phyloP scores from a whole-genome alignment of 208 protist genomes.

The Leishmania guyanensis region DNA sequence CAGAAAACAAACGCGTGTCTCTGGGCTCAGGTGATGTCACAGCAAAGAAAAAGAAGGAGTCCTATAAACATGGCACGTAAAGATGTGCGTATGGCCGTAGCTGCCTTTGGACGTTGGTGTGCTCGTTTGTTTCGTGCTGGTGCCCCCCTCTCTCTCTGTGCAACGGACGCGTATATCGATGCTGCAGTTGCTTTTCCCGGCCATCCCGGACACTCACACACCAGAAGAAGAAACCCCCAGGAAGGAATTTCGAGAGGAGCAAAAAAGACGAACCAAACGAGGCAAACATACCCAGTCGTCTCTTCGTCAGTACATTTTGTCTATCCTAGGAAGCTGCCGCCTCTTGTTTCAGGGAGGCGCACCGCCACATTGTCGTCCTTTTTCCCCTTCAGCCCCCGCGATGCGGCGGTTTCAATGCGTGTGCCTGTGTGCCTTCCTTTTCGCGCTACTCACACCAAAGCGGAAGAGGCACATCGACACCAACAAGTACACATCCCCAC shows the following conservation, averaged over 20 bases:
- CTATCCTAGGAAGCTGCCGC: background rate
- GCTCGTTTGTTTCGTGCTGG: background rate
- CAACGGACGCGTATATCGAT: background rate
- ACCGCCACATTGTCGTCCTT: background rate
- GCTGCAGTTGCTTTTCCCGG: background rate
- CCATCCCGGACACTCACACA: background rate
- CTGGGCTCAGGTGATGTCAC: background rate
- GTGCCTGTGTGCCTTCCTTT: background rate
- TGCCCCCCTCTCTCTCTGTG: background rate
- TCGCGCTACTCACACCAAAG: background rate
- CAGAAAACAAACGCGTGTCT: background rate
- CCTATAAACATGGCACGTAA: conserved; percentile 16
- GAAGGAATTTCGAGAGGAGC: background rate
- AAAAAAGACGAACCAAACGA: background rate
- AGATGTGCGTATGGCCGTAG: background rate
- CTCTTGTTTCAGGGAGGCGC: background rate
- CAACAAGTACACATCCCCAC: background rate
- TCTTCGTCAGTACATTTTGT: background rate
- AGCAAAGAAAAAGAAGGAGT: background rate
- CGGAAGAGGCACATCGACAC: background rate
- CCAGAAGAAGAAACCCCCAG: background rate
- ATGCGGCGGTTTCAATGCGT: background rate
- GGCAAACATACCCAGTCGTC: background rate
- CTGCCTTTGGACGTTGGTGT: background rate
- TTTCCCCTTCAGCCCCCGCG: background rate